A percentile compares a stretch with the other conserved stretches of the same genome.
phyloP scores from a whole-genome alignment of 2,329 filamentous ascomycete species.

The Hypoxylon sp. region DNA sequence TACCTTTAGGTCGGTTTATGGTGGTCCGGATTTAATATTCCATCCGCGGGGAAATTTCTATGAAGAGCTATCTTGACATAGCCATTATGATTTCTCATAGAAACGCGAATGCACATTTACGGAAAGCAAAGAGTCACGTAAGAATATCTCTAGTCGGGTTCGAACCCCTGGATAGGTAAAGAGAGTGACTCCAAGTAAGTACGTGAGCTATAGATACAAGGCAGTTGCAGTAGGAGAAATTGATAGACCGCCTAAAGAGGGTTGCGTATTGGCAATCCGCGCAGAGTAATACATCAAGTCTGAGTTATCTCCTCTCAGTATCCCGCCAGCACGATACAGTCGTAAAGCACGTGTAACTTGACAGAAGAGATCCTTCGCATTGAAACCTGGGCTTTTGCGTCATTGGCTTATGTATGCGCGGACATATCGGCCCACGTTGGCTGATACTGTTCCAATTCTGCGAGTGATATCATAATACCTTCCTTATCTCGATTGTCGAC shows the following conservation, averaged over 20 bases:
- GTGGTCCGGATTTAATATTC: background rate
- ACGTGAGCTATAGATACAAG: too few species aligned
- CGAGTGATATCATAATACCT: constrained; percentile 7
- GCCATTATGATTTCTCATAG: too few species aligned
- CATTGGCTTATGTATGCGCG: background rate
- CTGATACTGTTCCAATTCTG: background rate
- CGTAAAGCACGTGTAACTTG: background rate
- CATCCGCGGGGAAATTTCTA: background rate
- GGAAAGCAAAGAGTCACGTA: too few species aligned
- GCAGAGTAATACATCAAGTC: too few species aligned
- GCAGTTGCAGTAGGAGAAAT: too few species aligned
- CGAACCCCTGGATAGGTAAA: too few species aligned
- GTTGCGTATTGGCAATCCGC: too few species aligned
- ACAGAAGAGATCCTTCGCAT: background rate
- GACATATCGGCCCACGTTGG: background rate
- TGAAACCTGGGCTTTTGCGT: background rate
- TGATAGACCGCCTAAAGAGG: too few species aligned
- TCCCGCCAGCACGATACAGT: background rate
- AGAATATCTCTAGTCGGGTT: too few species aligned
- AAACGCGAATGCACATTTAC: too few species aligned
- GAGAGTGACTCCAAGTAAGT: too few species aligned
- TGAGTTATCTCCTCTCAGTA: background rate
- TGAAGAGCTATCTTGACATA: background rate
- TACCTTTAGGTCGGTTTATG: background rate
- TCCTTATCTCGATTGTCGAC: background rate